A percentile compares a stretch with the other conserved stretches of the same genome.
Evolutionary conservation across 345 rosid genomes (phyloP).

Genomic region (Corchorus olitorius): DNA sequence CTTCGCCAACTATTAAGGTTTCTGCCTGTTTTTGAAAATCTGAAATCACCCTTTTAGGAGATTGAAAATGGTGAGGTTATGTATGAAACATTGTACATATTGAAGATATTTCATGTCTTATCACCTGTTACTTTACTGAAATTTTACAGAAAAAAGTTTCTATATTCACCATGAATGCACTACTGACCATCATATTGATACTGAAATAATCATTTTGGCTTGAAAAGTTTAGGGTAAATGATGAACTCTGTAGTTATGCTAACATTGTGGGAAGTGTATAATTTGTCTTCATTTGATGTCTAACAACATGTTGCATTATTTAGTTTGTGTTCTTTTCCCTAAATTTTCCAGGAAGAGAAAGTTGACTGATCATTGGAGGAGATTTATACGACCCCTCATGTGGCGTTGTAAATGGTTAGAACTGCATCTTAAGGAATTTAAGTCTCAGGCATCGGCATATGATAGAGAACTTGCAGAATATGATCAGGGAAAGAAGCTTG

Average conservation of each 20-base stretch:
- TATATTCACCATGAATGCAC: not conserved
- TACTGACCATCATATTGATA: not conserved
- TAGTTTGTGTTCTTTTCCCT: not conserved
- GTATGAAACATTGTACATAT: not conserved
- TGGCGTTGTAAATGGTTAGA: conserved; percentile 89
- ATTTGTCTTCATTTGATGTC: not conserved
- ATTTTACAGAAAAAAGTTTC: not conserved
- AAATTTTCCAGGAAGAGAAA: conserved; percentile 56
- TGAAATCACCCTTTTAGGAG: not conserved
- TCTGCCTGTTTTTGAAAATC: not conserved
- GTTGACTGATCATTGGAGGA: conserved; percentile 83
- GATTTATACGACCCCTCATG: conserved; percentile 64
- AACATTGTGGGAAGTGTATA: not conserved
- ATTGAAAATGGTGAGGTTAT: not conserved
- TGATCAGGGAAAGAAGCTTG: conserved; percentile 48
- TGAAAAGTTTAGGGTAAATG: not conserved
- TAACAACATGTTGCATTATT: conserved; percentile 2
- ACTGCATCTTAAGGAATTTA: conserved; percentile 56
- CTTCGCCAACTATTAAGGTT: not conserved
- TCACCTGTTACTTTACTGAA: not conserved
- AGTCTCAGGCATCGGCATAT: conserved; percentile 54
- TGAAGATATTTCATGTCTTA: not conserved
- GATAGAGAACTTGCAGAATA: conserved; percentile 56
- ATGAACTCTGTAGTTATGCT: not conserved
- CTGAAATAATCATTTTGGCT: not conserved